phyloP scores from a whole-genome alignment of 345 rosid species.

The Erucastrum elatum region DNA sequence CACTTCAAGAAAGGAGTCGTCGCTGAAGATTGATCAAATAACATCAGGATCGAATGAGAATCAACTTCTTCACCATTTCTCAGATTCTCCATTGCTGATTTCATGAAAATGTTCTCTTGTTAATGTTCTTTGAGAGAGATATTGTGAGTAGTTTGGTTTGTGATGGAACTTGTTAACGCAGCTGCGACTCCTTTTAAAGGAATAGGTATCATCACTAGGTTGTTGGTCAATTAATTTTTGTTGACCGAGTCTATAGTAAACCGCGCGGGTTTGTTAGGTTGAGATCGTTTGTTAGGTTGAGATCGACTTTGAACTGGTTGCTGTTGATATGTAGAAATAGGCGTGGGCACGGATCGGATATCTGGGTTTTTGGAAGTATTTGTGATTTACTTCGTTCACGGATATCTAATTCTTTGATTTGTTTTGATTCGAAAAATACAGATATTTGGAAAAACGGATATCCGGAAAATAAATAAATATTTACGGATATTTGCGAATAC shows the following conservation, averaged over 20 bases:
- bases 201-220: not conserved
- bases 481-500: too few relatives aligned
- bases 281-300: not conserved
- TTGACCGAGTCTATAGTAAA: not conserved
- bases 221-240: not conserved
- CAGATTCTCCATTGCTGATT: not conserved
- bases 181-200: not conserved
- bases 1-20: not conserved
- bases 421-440: too few relatives aligned
- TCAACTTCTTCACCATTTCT: not conserved
- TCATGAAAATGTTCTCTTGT: not conserved
- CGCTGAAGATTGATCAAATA: not conserved
- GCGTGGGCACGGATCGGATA: too few relatives aligned
- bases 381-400: too few relatives aligned
- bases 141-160: not conserved
- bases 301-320: not conserved
- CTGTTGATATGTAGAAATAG: not conserved
- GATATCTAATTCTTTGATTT: too few relatives aligned
- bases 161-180: constrained; percentile 1
- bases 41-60: not conserved
- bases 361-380: too few relatives aligned
- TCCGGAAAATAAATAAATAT: too few relatives aligned
- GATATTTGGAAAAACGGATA: too few relatives aligned
- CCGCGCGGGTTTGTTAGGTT: not conserved
- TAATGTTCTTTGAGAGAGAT: not conserved